A percentile compares a stretch with the other conserved stretches of the same genome.
Evolutionary conservation across 2,329 filamentous ascomycete genomes (phyloP).

Genomic region (Madurella fahalii): DNA sequence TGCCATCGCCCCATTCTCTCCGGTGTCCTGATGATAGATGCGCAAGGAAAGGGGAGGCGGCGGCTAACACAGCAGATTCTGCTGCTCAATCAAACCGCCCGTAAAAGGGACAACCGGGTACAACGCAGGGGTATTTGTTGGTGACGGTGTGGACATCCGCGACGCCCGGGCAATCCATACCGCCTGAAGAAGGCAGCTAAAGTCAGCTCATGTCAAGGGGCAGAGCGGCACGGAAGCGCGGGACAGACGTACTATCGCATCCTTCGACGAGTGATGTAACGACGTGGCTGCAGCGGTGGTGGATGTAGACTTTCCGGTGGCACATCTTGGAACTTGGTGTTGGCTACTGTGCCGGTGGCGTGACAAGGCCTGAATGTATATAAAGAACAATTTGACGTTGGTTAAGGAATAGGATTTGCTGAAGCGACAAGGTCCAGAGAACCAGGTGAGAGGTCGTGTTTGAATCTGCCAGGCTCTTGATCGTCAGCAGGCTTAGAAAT

Average conservation of each 20-base stretch:
- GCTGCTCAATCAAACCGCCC: slow-evolving; percentile 24
- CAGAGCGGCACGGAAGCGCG: neutral
- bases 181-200: neutral
- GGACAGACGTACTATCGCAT: slow-evolving; percentile 19
- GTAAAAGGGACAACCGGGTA: slow-evolving; percentile 27
- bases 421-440: neutral
- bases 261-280: slow-evolving; percentile 29
- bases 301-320: slow-evolving; percentile 29
- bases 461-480: neutral
- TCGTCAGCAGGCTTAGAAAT: neutral
- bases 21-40: neutral
- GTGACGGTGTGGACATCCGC: slow-evolving; percentile 24
- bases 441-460: neutral
- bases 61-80: neutral
- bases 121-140: slow-evolving; percentile 32
- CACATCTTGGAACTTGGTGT: slow-evolving; percentile 24
- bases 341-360: neutral
- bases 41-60: too few species aligned
- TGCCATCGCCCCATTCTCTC: neutral
- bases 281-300: slow-evolving; percentile 32
- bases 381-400: too few species aligned
- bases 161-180: slow-evolving; percentile 27
- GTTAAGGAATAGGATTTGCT: neutral
- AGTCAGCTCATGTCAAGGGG: neutral
- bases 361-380: neutral